A percentile compares a stretch with the other conserved stretches of the same genome.
Evolutionary conservation across 768 basidiomycete species (phyloP).

Genomic region (Chiua virens): DNA sequence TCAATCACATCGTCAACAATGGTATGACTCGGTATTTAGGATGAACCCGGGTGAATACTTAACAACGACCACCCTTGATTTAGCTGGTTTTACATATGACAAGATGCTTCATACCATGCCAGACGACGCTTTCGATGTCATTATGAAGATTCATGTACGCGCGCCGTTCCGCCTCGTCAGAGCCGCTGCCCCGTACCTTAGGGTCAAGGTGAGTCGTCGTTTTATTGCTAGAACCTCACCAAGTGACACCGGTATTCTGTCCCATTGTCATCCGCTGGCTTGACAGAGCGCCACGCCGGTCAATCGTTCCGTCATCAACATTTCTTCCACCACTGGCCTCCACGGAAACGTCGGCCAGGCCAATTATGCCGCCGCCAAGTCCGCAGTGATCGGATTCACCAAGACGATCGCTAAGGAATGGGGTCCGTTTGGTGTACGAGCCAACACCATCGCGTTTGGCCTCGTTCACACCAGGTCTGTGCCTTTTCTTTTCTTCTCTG

Average conservation of each 20-base stretch:
- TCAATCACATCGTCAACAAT: constrained; percentile 88
- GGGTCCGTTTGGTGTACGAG: constrained; percentile 80
- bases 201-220: constrained; percentile 54
- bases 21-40: constrained; percentile 35
- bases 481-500: constrained; percentile 23
- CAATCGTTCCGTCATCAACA: constrained; percentile 77
- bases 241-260: neutral
- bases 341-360: constrained; percentile 87
- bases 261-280: neutral
- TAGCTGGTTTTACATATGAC: constrained; percentile 78
- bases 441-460: constrained; percentile 80
- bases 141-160: constrained; percentile 81
- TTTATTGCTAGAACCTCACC: neutral
- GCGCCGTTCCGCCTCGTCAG: constrained; percentile 85
- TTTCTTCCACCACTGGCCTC: constrained; percentile 79
- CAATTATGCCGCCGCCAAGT: constrained; percentile 80
- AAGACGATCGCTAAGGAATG: constrained; percentile 90
- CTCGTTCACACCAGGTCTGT: constrained; percentile 65
- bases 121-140: constrained; percentile 80
- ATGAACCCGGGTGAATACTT: neutral
- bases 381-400: constrained; percentile 75
- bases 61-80: neutral
- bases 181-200: constrained; percentile 83
- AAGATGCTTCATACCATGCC: constrained; percentile 88
- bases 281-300: constrained; percentile 52